Percentiles rank a stretch among this genome's conserved stretches.
phyloP scores from a whole-genome alignment of 2,329 filamentous ascomycete genomes.

The Leptographium lundbergii region DNA sequence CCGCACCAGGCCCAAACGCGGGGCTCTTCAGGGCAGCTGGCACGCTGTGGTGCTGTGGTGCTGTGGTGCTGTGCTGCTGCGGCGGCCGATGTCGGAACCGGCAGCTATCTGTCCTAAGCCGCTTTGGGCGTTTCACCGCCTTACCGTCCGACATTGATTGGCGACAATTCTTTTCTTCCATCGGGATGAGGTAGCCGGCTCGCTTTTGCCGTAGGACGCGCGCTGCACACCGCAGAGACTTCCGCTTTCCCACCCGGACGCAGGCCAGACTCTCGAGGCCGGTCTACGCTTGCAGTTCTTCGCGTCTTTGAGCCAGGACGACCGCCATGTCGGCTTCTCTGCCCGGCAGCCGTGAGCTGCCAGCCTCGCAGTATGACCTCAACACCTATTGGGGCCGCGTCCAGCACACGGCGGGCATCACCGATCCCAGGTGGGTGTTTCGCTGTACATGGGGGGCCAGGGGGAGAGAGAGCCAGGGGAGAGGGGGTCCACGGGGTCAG shows the following conservation, averaged over 20 bases:
- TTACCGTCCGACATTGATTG: neutral
- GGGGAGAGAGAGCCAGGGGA: too few species aligned
- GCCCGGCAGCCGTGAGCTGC: slow-evolving; percentile 64
- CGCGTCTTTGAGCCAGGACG: neutral
- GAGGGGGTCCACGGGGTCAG: too few species aligned
- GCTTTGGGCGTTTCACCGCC: neutral
- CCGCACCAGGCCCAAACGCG: neutral
- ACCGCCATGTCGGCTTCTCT: slow-evolving; percentile 50
- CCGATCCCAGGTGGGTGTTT: slow-evolving; percentile 68
- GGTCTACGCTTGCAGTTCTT: neutral
- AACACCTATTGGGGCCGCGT: slow-evolving; percentile 92
- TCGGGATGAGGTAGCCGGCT: neutral
- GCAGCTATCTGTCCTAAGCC: neutral
- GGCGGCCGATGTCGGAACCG: neutral
- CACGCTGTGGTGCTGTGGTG: neutral
- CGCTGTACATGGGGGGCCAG: too few species aligned
- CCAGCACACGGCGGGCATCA: slow-evolving; percentile 74
- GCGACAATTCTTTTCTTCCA: neutral
- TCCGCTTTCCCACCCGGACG: too few species aligned
- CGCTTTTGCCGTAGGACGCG: neutral
- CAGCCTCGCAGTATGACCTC: slow-evolving; percentile 84
- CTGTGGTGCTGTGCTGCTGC: neutral
- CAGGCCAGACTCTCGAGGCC: too few species aligned
- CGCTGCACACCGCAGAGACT: neutral
- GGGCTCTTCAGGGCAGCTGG: neutral